Evolutionary conservation across 192 early-diverging fungal genomes (phyloP).

Genomic region (Entophlyctis luteolus): DNA sequence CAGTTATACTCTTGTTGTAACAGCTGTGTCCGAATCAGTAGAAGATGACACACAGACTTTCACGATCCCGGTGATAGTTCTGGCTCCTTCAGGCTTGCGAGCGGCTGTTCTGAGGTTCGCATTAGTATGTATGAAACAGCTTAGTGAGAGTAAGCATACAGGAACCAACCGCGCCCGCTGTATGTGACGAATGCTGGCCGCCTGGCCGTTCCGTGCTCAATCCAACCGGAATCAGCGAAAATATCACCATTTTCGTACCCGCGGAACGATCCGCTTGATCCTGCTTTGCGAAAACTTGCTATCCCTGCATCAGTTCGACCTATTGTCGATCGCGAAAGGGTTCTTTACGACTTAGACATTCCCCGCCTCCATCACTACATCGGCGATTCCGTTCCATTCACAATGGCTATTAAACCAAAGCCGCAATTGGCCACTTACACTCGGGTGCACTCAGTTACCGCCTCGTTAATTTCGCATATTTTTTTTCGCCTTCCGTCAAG

Average conservation of each 20-base stretch:
- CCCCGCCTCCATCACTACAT: constrained; percentile 22
- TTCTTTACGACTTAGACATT: constrained; percentile 17
- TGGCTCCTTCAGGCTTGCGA: constrained; percentile 13
- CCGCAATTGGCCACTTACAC: not conserved
- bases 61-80: constrained; percentile 3
- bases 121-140: not conserved
- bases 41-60: not conserved
- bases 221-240: not conserved
- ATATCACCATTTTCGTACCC: constrained; percentile 10
- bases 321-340: not conserved
- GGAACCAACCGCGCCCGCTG: constrained; percentile 22
- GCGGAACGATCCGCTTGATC: constrained; percentile 3
- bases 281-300: not conserved
- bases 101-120: not conserved
- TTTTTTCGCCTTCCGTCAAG: constrained; percentile 4
- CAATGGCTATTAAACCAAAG: constrained; percentile 23
- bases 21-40: not conserved
- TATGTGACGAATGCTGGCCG: not conserved
- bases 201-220: constrained; percentile 4
- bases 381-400: constrained; percentile 24
- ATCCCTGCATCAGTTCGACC: not conserved
- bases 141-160: not conserved
- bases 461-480: constrained; percentile 14
- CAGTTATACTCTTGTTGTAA: not conserved
- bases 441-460: constrained; percentile 4